Conservation (phyloP, 768 basidiomycete genomes). For the Tremella fuciformis region DNA sequence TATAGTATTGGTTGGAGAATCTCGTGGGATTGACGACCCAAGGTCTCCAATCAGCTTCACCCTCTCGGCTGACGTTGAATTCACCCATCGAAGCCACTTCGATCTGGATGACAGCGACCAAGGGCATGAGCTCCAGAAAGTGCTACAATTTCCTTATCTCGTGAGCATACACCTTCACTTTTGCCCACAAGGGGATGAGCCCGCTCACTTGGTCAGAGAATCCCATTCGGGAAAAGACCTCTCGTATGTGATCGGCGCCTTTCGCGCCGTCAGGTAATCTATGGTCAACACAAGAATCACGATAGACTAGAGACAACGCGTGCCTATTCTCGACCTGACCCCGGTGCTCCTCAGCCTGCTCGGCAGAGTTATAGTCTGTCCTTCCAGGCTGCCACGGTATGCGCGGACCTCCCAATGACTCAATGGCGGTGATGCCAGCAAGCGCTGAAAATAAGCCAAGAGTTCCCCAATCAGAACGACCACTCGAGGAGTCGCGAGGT, state of each 20-base stretch:
- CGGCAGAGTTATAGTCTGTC: slow-evolving; percentile 47
- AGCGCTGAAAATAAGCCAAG: slow-evolving; percentile 50
- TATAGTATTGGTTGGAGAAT: slow-evolving; percentile 53
- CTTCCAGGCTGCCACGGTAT: slow-evolving; percentile 52
- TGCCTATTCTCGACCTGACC: slow-evolving; percentile 45
- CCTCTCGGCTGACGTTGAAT: no score
- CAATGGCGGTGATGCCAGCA: slow-evolving; percentile 51
- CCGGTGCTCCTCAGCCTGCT: slow-evolving; percentile 45
- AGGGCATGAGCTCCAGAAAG: slow-evolving; percentile 51
- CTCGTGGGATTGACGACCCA: slow-evolving; percentile 53
- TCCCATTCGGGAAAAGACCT: slow-evolving; percentile 51
- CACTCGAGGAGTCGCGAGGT: not conserved
- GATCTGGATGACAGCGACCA: slow-evolving; percentile 51
- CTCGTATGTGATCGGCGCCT: slow-evolving; percentile 49
- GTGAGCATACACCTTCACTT: not conserved
- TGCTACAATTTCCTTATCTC: slow-evolving; percentile 50
- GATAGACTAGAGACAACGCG: not conserved
- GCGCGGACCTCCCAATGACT: slow-evolving; percentile 48
- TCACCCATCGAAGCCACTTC: slow-evolving; percentile 53
- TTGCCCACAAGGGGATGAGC: not conserved
- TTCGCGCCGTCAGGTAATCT: slow-evolving; percentile 51
- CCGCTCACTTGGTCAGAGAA: slow-evolving; percentile 44
- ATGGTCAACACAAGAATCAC: not conserved
- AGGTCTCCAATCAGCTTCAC: slow-evolving; percentile 20
- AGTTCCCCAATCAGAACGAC: not conserved